Percentiles rank a stretch among this genome's conserved stretches.
These are phyloP conservation scores for Westerdykella ornata DNA, from an alignment of 2,329 filamentous ascomycete genomes.

Conservation along the genomic window DNA sequence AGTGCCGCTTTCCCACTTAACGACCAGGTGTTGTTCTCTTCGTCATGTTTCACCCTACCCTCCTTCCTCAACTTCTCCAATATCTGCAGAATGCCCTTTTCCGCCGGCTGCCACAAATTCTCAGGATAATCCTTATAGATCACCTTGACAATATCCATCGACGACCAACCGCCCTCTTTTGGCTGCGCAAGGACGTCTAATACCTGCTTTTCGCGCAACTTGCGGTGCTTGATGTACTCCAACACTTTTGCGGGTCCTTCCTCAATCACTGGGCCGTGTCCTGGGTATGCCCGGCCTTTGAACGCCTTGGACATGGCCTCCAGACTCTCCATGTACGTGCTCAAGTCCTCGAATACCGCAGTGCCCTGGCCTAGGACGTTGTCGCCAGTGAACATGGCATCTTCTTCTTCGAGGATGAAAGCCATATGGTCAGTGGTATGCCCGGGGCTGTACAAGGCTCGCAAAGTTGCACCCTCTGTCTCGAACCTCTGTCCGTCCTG, in stretches of 20 bases:
- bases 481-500: constrained; percentile 50
- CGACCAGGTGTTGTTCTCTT: constrained; percentile 31
- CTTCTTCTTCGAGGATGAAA: constrained; percentile 67
- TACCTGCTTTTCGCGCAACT: constrained; percentile 58
- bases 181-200: constrained; percentile 28
- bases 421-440: constrained; percentile 79
- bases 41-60: constrained; percentile 51
- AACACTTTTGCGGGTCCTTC: constrained; percentile 64
- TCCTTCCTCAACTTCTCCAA: constrained; percentile 71
- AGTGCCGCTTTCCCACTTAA: constrained; percentile 29
- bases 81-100: constrained; percentile 69
- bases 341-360: constrained; percentile 73
- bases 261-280: constrained; percentile 73
- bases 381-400: constrained; percentile 82
- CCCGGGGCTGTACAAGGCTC: constrained; percentile 62
- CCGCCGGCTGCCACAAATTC: constrained; percentile 67
- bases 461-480: constrained; percentile 58
- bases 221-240: constrained; percentile 79
- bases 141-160: constrained; percentile 70
- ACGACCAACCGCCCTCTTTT: constrained; percentile 48
- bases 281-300: constrained; percentile 69
- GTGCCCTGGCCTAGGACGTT: constrained; percentile 85
- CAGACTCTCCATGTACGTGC: constrained; percentile 61
- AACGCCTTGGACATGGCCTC: constrained; percentile 62
- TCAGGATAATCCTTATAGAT: constrained; percentile 78